Evolutionary conservation across 2,329 filamentous ascomycete species (phyloP), one percentile per base, ranked within the genome.

Genomic region (Alternaria tenuissima): DNA sequence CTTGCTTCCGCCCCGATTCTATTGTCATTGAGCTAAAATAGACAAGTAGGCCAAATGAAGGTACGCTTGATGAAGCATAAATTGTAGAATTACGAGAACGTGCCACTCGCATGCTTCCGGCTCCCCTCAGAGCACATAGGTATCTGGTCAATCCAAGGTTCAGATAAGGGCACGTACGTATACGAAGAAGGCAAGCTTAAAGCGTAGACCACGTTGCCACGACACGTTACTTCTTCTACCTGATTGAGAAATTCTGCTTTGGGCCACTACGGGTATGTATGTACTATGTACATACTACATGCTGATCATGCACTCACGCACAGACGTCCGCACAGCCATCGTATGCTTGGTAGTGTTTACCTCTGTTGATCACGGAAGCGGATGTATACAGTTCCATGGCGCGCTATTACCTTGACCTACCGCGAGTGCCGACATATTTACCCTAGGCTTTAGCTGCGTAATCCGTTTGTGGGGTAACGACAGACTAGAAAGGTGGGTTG

Each of bases 381-480:
- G 36, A 30, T 36, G 46, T 36, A 24, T 26, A 36, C 14, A 22
- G 30, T 49, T 38, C 32, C 46, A 49, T 38, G 46, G 46, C 8
- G 24, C 46, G 46, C 32, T 4, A 38, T 38, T 5, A 22, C 4
- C 1, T 22, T 26, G 32, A 36, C 32, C 46, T 49, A 38, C 30
- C 46, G 20, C 38, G 20, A 38, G 20, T 36, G 46, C 46, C 32
- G 32, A 38, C 20, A 38, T 12, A 26, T 30, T 11, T 38, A 8
- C 46, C 20, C 46, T 49, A 49, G 46, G 20, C n/a, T 49, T 18
- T 49, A 49, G 46, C 46, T 49, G 46, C 32, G 30, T 49, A 34
- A 32, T 49, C 46, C 30, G 32, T 49, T 38, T 49, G 46, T 49
- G 46, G 46, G 46, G 46, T 34, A 49, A 26, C 12, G 20, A 49